Evolutionary conservation across 805 yeast genomes (phyloP).

Genomic region (Maudiozyma serrabonitensis): DNA sequence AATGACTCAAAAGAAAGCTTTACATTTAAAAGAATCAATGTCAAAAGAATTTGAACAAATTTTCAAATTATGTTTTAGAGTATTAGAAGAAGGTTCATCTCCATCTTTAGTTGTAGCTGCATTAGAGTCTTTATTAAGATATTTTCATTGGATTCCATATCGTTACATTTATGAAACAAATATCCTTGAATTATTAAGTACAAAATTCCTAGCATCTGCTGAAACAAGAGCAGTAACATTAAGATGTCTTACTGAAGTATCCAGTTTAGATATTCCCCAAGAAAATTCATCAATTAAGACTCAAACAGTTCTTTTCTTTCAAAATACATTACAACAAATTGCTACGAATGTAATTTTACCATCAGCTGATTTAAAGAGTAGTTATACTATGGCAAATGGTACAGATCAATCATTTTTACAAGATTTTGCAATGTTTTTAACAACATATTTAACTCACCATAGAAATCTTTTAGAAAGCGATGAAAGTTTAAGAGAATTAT

Average conservation of each 20-base stretch:
- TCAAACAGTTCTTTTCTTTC: slow-evolving; percentile 61
- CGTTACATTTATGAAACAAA: slow-evolving; percentile 86
- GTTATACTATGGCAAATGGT: slow-evolving; percentile 67
- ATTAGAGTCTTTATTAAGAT: slow-evolving; percentile 68
- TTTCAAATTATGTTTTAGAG: slow-evolving; percentile 87
- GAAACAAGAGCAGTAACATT: slow-evolving; percentile 78
- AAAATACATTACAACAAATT: slow-evolving; percentile 62
- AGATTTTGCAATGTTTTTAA: slow-evolving; percentile 86
- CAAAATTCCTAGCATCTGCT: slow-evolving; percentile 65
- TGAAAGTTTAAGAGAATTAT: slow-evolving; percentile 44
- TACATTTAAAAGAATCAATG: slow-evolving; percentile 72
- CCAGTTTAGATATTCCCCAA: slow-evolving; percentile 52
- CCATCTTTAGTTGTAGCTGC: slow-evolving; percentile 80
- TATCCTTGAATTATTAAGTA: slow-evolving; percentile 58
- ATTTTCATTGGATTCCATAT: slow-evolving; percentile 89
- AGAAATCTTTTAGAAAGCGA: slow-evolving; percentile 50
- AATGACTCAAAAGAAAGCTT: slow-evolving; percentile 92
- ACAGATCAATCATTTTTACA: slow-evolving; percentile 89
- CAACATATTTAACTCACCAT: slow-evolving; percentile 75
- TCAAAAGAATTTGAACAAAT: slow-evolving; percentile 86
- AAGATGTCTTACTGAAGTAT: slow-evolving; percentile 88
- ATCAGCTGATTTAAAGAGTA: slow-evolving; percentile 55
- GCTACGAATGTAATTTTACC: slow-evolving; percentile 57
- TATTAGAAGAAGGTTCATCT: slow-evolving; percentile 79
- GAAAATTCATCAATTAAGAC: slow-evolving; percentile 32